Evolutionary conservation across 2,329 filamentous ascomycete genomes (phyloP).

Genomic region (Pyrenochaeta sp.): DNA sequence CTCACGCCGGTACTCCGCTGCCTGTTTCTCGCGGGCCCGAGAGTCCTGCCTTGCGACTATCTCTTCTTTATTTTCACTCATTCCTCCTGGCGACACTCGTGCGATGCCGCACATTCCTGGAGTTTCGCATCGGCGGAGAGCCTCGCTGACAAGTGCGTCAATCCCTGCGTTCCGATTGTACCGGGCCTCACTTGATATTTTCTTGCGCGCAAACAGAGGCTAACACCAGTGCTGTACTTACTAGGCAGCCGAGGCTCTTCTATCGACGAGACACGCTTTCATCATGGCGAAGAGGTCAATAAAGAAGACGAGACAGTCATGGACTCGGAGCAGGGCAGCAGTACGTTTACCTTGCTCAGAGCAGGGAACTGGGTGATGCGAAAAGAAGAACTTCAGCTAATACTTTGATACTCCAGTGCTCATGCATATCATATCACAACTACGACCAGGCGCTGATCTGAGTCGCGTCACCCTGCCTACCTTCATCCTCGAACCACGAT

Average conservation of each 20-base stretch:
- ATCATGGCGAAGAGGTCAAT: conserved; percentile 47
- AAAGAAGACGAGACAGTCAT: conserved; percentile 77
- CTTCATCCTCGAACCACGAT: conserved; percentile 96
- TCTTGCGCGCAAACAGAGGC: conserved; percentile 8
- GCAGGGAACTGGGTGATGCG: not conserved
- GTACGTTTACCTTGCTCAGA: conserved; percentile 66
- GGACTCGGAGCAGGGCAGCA: conserved; percentile 92
- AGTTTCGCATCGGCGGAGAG: conserved; percentile 31
- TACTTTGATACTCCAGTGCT: conserved; percentile 68
- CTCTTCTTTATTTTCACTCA: not conserved
- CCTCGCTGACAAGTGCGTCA: conserved; percentile 41
- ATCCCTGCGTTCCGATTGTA: conserved; percentile 11
- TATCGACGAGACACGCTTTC: conserved; percentile 47
- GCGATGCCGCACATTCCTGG: conserved; percentile 49
- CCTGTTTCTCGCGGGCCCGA: conserved; percentile 6
- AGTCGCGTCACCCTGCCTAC: conserved; percentile 94
- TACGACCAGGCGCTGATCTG: conserved; percentile 92
- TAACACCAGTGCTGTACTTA: conserved; percentile 18
- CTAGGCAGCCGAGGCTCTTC: conserved; percentile 52
- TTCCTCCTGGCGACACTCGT: conserved; percentile 7
- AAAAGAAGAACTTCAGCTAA: conserved; percentile 19
- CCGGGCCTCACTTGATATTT: conserved; percentile 5
- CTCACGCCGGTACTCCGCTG: conserved; percentile 14
- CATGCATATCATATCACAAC: conserved; percentile 94
- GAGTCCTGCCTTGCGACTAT: not conserved